Evolutionary conservation across 2,329 filamentous ascomycete species (phyloP).

Genomic region (Pestalotiopsis sp.): DNA sequence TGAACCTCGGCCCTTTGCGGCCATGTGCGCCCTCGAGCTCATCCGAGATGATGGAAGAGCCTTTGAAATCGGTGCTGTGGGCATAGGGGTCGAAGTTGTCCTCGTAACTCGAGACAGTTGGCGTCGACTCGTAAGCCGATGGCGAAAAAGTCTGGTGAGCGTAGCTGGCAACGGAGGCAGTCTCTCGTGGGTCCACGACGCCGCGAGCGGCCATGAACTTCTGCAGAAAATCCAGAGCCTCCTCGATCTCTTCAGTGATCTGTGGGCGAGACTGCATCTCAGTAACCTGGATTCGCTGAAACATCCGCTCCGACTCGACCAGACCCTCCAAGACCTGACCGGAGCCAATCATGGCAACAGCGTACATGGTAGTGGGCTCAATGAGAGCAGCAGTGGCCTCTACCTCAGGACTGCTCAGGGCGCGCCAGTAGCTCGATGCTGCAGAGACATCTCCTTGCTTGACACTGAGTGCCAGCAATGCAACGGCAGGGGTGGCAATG

Average conservation of each 20-base stretch:
- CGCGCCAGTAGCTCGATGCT: constrained; percentile 80
- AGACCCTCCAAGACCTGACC: constrained; percentile 84
- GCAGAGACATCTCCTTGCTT: constrained; percentile 78
- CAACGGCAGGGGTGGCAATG: constrained; percentile 66
- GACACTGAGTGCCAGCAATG: constrained; percentile 84
- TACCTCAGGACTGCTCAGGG: constrained; percentile 66
- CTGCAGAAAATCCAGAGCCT: constrained; percentile 73
- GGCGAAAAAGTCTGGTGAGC: constrained; percentile 50
- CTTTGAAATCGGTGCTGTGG: constrained; percentile 88
- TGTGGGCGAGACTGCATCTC: constrained; percentile 55
- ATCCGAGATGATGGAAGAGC: constrained; percentile 87
- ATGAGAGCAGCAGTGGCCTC: constrained; percentile 69
- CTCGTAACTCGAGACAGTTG: constrained; percentile 66
- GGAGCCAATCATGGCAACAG: constrained; percentile 82
- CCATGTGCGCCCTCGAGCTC: constrained; percentile 81
- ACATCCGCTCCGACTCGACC: constrained; percentile 81
- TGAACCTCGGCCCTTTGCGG: constrained; percentile 72
- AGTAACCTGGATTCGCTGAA: constrained; percentile 74
- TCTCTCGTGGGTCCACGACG: constrained; percentile 57
- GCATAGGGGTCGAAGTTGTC: constrained; percentile 92
- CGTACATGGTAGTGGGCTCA: constrained; percentile 89
- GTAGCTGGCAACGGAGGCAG: constrained; percentile 48
- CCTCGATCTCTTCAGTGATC: constrained; percentile 79
- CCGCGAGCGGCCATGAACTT: constrained; percentile 60
- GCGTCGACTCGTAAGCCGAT: constrained; percentile 57